Base-by-base conservation (phyloP, 768 basidiomycete species). In the Dioszegia crocea region DNA sequence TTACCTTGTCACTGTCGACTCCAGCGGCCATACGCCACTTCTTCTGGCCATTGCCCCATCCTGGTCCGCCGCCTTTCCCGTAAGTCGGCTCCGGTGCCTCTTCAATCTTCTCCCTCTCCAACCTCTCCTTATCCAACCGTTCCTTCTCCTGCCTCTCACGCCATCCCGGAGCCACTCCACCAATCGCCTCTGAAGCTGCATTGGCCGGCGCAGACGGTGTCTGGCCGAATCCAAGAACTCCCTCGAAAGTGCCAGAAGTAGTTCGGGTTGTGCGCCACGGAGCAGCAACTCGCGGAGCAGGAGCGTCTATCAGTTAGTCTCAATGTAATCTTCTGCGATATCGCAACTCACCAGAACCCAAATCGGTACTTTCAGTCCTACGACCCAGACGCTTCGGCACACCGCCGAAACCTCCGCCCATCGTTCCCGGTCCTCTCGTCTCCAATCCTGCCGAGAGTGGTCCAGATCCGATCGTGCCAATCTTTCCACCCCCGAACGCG, bases 181-280 rank as follows among this genome's bases (percentile, higher is more conserved):
- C 17, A 44, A 24, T 30, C 19, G 51, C 41, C 19, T 57, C 57
- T 24, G 58, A 26, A 10, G 61, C 48, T 19, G 64, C 46, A 12
- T 55, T 49, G 10, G 41, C 57, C 29, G 49, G 55, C n/a, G n/a
- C 41, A 10, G 6, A 43, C n/a, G 36, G 43, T 12, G 59, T n/a
- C 23, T 63, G 60, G 44, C 69, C 68, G 55, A 76, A 74, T 1
- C 70, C 75, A n/a, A 74, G 64, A 38, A 76, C 76, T 54, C 73
- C 75, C 29, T 76, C 76, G 51, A 76, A 77, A 8, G 51, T 73
- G 40, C 73, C 73, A 2, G 73, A 67, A 19, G 61, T 48, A 16
- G 66, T 64, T 16, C 72, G 63, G 39, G 60, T 41, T 16, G 67
- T 62, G 59, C 75, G 56, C 70, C 75, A 74, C 38, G 62, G 48